Evolutionary conservation across 2,329 filamentous ascomycete genomes (phyloP).

Genomic region (Colletotrichum sublineola): DNA sequence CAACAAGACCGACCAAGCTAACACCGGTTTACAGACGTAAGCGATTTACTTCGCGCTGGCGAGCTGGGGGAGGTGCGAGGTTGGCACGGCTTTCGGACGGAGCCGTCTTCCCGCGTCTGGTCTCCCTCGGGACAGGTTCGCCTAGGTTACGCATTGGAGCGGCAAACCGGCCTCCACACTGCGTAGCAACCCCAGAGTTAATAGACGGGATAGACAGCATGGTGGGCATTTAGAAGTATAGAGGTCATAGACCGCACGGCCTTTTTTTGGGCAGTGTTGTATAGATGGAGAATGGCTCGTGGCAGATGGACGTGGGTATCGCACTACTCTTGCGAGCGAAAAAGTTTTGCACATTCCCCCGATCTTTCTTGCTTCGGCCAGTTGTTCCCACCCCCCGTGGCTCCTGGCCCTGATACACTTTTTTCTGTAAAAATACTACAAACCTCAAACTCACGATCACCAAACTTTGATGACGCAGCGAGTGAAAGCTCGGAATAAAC

Average conservation of each 20-base stretch:
- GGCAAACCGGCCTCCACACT: slow-evolving; percentile 18
- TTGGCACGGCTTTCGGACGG: slow-evolving; percentile 30
- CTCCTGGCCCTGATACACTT: slow-evolving; percentile 41
- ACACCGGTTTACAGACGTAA: slow-evolving; percentile 35
- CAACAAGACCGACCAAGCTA: slow-evolving; percentile 7
- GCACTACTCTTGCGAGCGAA: slow-evolving; percentile 37
- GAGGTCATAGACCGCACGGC: slow-evolving; percentile 41
- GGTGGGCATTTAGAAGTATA: slow-evolving; percentile 40
- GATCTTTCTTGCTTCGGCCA: slow-evolving; percentile 20
- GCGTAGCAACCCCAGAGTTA: slow-evolving; percentile 34
- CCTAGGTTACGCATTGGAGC: slow-evolving; percentile 33
- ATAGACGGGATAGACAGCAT: slow-evolving; percentile 42
- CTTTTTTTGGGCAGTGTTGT: slow-evolving; percentile 36
- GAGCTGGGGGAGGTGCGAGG: slow-evolving; percentile 36
- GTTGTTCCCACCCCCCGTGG: slow-evolving; percentile 35
- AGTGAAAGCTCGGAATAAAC: not conserved
- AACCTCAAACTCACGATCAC: slow-evolving; percentile 33
- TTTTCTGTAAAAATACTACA: slow-evolving; percentile 44
- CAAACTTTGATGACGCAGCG: not conserved
- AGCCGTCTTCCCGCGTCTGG: slow-evolving; percentile 4
- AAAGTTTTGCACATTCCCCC: slow-evolving; percentile 32
- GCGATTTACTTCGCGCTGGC: slow-evolving; percentile 40
- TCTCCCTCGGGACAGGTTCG: slow-evolving; percentile 35
- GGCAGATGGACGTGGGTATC: slow-evolving; percentile 25
- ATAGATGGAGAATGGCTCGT: slow-evolving; percentile 39